Evolutionary conservation across 169 alveolate genomes (phyloP), one percentile per base, ranked within the genome.

Genomic region (Babesia ovata): DNA sequence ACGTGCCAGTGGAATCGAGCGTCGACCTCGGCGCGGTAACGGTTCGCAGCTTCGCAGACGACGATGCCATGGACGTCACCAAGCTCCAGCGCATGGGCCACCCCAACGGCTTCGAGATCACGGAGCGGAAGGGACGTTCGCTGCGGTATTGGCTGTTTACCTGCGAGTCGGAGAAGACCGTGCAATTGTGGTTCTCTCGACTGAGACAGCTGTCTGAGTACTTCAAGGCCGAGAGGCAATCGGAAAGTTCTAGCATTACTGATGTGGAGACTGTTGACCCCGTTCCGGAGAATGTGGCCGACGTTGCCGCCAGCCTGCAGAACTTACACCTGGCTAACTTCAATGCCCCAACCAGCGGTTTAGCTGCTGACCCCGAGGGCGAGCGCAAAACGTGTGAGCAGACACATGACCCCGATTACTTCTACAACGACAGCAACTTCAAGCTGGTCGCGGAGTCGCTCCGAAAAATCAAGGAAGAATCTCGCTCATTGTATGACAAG

Each of bases 21-120:
- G 71, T 81, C 39, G 88, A 81, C 42, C 61, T 81, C 24, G 50
- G 63, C n/a, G 83, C 84, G 11, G 78, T 73, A 3, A 60, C 72
- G 14, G 28, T 81, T 12, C 63, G 71, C 52, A 4, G 57, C 22
- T 81, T 70, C 24, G 66, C 36, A 36, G 88, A 81, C 48, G 84
- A 48, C 39, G 77, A 71, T 2, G 62, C 63, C 17, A 54, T 74
- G 29, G 74, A 59, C 16, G 59, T 67, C 24, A 46, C 88, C 28
- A 81, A 81, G 48, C 56, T 81, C n/a, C 62, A 57, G 45, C 67
- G 88, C 22, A 24, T 81, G 29, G 72, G 84, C 22, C 58, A 65
- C 48, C 88, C 88, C 49, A 63, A 72, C 63, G 88, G 88, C 24
- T 81, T 81, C 60, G 88, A 81, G 56, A 26, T 81, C 24, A 50